Percentiles rank a stretch among this genome's conserved stretches.
Conservation (phyloP, 768 basidiomycete genomes). For the Leccinellum rugosiceps region DNA sequence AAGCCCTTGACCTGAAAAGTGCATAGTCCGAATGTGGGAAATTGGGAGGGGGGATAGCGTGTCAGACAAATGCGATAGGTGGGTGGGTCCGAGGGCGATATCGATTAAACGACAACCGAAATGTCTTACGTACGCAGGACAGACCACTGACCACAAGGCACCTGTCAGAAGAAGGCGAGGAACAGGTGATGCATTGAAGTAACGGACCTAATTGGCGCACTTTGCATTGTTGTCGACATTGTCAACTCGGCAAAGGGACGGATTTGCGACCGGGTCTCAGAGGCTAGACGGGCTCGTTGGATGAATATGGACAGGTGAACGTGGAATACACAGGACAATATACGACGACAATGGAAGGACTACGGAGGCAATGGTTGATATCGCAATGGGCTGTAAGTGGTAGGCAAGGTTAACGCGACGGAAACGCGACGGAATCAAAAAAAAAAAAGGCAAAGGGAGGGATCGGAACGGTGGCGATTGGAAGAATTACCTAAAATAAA, state of each 20-base stretch:
- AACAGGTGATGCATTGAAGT: conserved; percentile 23
- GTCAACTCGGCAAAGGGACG: conserved; percentile 25
- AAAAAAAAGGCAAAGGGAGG: conserved; percentile 10
- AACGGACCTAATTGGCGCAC: conserved; percentile 32
- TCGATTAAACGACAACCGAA: conserved; percentile 37
- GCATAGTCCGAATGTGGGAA: conserved; percentile 33
- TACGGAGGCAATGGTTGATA: conserved; percentile 23
- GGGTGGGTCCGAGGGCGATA: conserved; percentile 37
- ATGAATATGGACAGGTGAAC: conserved; percentile 23
- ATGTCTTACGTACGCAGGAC: conserved; percentile 33
- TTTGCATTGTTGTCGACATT: conserved; percentile 32
- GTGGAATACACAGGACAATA: conserved; percentile 24
- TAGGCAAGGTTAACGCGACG: conserved; percentile 15
- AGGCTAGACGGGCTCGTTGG: conserved; percentile 15
- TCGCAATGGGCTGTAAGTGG: conserved; percentile 12
- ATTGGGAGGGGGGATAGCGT: conserved; percentile 25
- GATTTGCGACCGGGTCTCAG: conserved; percentile 31
- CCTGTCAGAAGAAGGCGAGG: conserved; percentile 32
- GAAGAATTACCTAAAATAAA: conserved; percentile 27
- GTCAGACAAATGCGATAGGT: conserved; percentile 32
- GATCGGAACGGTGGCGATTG: conserved; percentile 2
- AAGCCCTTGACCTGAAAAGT: conserved; percentile 34
- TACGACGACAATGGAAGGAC: conserved; percentile 27
- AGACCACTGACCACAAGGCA: conserved; percentile 31
- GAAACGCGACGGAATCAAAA: conserved; percentile 19